These are phyloP conservation scores for Botryotinia narcissicola DNA, from an alignment of 2,329 filamentous ascomycete species.

Conservation along the genomic window DNA sequence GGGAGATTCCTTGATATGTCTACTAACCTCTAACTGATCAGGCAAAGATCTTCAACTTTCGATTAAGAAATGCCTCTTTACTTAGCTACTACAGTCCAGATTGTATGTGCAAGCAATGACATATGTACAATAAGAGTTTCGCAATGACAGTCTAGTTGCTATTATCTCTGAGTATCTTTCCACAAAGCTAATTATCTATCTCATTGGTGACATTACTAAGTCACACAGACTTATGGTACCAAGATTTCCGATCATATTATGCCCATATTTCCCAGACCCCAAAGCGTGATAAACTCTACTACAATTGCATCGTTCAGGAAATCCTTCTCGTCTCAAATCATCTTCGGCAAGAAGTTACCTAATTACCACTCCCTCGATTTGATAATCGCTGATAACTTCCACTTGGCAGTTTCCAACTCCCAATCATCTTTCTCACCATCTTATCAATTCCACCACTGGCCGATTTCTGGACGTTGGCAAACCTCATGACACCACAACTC, in stretches of 20 bases:
- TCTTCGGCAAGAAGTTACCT: no score
- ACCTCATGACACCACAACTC: constrained; percentile 33
- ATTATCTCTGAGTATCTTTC: no score
- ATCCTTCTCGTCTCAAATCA: not conserved
- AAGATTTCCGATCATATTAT: not conserved
- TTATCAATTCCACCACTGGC: constrained; percentile 27
- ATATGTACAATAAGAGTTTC: not conserved
- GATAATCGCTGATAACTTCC: not conserved
- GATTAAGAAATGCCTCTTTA: no score
- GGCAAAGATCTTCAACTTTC: no score
- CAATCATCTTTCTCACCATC: constrained; percentile 39
- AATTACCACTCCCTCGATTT: not conserved
- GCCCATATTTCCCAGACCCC: not conserved
- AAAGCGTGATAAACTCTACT: not conserved
- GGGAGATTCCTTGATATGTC: no score
- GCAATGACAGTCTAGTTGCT: not conserved
- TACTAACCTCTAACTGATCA: no score
- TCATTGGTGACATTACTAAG: not conserved
- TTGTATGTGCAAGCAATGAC: not conserved
- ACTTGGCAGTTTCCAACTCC: not conserved
- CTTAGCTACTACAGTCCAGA: not conserved
- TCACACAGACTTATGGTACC: not conserved
- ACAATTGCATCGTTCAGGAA: not conserved
- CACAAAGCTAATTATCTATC: not conserved
- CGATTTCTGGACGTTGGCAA: constrained; percentile 26